Conservation (phyloP, 2,329 filamentous ascomycete genomes). For the Claviceps humidiphila region DNA sequence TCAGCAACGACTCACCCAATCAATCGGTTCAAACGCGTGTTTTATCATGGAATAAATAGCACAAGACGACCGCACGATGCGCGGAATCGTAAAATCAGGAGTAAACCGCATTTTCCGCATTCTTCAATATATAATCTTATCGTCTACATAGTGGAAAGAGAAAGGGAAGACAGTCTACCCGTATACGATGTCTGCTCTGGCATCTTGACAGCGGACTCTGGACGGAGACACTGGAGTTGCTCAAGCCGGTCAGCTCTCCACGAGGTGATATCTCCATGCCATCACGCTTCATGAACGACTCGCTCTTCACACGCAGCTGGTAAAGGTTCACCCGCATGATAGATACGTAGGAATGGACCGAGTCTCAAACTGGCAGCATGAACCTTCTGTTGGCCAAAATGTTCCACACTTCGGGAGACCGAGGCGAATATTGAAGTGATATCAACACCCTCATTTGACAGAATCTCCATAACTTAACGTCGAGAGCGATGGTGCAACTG, state of each 20-base stretch:
- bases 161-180: neutral
- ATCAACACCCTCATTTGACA: neutral
- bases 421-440: too few species aligned
- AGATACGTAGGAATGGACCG: neutral
- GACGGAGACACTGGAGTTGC: neutral
- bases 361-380: neutral
- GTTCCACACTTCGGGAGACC: neutral
- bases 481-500: neutral
- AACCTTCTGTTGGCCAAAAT: neutral
- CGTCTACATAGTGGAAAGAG: too few species aligned
- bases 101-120: too few species aligned
- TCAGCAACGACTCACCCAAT: too few species aligned
- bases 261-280: neutral
- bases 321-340: neutral
- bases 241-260: neutral
- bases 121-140: too few species aligned
- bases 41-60: too few species aligned
- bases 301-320: neutral
- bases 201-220: neutral
- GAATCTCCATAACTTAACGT: too few species aligned
- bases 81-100: too few species aligned
- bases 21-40: too few species aligned
- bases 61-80: too few species aligned
- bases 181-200: neutral
- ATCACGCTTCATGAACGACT: neutral